Evolutionary conservation across 177 flowering plant genomes (phyloP), one percentile per base, ranked within the genome.

Genomic region (Telopea speciosissima): DNA sequence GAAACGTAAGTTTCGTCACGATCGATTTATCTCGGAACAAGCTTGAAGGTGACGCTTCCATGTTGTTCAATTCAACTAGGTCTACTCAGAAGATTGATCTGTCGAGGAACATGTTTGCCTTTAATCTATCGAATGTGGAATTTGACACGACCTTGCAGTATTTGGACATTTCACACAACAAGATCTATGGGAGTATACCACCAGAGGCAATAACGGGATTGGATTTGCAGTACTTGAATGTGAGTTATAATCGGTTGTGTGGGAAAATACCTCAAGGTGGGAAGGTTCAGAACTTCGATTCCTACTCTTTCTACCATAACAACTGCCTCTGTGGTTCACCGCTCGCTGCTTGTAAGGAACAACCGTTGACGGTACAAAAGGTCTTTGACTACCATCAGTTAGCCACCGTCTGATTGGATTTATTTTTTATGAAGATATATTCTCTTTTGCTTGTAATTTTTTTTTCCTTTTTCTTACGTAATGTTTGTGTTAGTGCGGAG

Each of bases 301-400:
- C n/a, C 9, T 42, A 59, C 7, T 16, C 44, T 6, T 75, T 42
- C 54, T 45, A 31, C 24, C 75, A 79, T 40, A 79, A 79, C 24
- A 22, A 40, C n/a, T 76, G 77, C 33, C 59, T 79, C 64, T 76
- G 81, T 61, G 78, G 80, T 16, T 16, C 69, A 0, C 81, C 76
- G 0, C 62, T 72, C 3, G 23, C 33, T 0, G 36, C 2, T 17
- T 68, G 71, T 56, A 67, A 36, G 33, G n/a, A n/a, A 28, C 31
- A 28, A 28, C 31, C 31, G 4, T n/a, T n/a, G n/a, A n/a, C n/a
- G n/a, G n/a, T n/a, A n/a, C n/a, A n/a, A n/a, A n/a, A n/a, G n/a
- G n/a, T n/a, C n/a, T n/a, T n/a, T n/a, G n/a, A n/a, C n/a, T n/a
- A n/a, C n/a, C n/a, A n/a, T n/a, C n/a, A n/a, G n/a, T n/a, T n/a